Evolutionary conservation across 2,329 filamentous ascomycete genomes (phyloP), one percentile per base, ranked within the genome.

Genomic region (Aspergillus vadensis): DNA sequence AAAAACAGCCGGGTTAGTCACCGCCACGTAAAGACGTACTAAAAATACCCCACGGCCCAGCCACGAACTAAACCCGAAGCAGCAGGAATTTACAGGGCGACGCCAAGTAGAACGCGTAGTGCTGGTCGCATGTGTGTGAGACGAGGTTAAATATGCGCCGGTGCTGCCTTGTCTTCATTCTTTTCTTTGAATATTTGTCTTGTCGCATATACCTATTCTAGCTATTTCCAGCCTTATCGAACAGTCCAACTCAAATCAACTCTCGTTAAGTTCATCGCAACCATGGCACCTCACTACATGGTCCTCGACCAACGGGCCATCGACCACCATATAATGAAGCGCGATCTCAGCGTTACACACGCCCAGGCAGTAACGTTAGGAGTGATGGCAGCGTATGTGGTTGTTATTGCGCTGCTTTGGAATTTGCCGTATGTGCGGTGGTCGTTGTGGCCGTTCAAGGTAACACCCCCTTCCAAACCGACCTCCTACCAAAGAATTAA

Each of bases 371-470:
- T 91, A 9, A 92, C 90, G 0, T 78, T 92, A 25, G 89, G 88
- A 8, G 80, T 91, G 43, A 91, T 92, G 67, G 88, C 77, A 8
- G 87, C 82, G 38, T 92, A 92, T 75, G 83, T 89, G 2, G 89
- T 91, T 17, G 82, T 83, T 50, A 93, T 93, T 65, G 89, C 89
- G 4, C 80, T 93, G 44, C 79, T 93, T 3, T 93, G 90, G 90
- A 92, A 92, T 76, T 74, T 92, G 1, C 90, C 90, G 1, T 91
- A 91, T 74, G 77, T 93, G n/a, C 83, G 85, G 58, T 89, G 86
- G 82, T 82, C 88, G 1, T 78, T 93, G 38, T 93, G 90, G 90
- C 90, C 90, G 4, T 92, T 93, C 80, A 93, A 93, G 79, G 88
- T 90, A 72, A 30, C 27, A 27, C 2, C 4, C 14, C 27, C 44